phyloP scores from a whole-genome alignment of 805 yeast genomes.

The Hanseniaspora clermontiae region DNA sequence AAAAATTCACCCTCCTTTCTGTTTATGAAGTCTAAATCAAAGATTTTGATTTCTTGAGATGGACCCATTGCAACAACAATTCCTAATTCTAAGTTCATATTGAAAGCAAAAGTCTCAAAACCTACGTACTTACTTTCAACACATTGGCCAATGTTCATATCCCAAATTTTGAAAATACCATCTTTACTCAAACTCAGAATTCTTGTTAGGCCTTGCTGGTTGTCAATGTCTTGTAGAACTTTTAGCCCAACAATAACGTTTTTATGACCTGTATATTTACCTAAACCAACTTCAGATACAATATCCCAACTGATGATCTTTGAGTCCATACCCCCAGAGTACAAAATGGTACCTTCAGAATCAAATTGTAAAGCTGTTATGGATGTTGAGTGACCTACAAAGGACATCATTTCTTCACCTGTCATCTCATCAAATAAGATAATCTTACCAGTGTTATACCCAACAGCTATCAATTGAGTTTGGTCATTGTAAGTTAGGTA shows the following conservation, averaged over 20 bases:
- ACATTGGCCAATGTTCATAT: constrained; percentile 74
- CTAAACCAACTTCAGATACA: constrained; percentile 80
- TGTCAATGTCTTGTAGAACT: constrained; percentile 37
- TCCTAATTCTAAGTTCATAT: constrained; percentile 32
- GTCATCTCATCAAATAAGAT: constrained; percentile 85
- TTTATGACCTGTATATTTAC: constrained; percentile 76
- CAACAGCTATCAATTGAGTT: constrained; percentile 70
- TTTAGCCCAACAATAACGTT: constrained; percentile 64
- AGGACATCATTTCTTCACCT: constrained; percentile 60
- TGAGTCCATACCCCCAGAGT: constrained; percentile 80
- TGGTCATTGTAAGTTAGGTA: constrained; percentile 45
- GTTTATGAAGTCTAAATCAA: constrained; percentile 52
- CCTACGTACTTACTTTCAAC: constrained; percentile 45
- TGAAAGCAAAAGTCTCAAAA: constrained; percentile 76
- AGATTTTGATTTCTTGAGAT: constrained; percentile 70
- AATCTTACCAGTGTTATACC: constrained; percentile 79
- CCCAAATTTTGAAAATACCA: constrained; percentile 90
- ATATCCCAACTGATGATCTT: constrained; percentile 86
- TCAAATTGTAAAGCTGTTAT: constrained; percentile 64
- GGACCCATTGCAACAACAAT: constrained; percentile 57
- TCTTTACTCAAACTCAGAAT: constrained; percentile 68
- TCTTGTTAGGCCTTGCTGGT: constrained; percentile 48
- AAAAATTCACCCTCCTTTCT: constrained; percentile 41
- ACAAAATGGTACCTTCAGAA: constrained; percentile 65
- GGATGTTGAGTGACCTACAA: constrained; percentile 83